Percentiles rank a stretch among this genome's conserved stretches.
Evolutionary conservation across 2,329 filamentous ascomycete species (phyloP).

Genomic region (Penicillium frequentans): DNA sequence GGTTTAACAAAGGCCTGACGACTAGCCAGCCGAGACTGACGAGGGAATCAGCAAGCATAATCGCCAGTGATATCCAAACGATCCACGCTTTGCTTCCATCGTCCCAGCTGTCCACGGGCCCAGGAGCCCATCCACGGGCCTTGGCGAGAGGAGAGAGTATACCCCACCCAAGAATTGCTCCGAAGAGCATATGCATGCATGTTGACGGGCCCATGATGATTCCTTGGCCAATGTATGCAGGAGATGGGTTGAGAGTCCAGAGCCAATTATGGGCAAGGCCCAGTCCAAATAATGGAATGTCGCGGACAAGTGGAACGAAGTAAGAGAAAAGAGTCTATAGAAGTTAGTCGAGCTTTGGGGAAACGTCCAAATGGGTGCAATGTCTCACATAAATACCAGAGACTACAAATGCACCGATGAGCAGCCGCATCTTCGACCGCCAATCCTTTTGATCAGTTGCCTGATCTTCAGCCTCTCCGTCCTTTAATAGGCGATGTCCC

Average conservation of each 20-base stretch:
- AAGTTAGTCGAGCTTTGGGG: constrained; percentile 12
- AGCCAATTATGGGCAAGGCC: constrained; percentile 77
- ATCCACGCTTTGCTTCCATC: constrained; percentile 97
- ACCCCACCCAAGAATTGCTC: constrained; percentile 86
- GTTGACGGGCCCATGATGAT: constrained; percentile 98
- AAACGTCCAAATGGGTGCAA: background rate
- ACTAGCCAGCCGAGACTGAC: constrained; percentile 82
- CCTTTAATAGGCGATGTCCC: constrained; percentile 53
- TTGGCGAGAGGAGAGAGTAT: constrained; percentile 88
- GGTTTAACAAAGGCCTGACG: constrained; percentile 59
- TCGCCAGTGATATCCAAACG: constrained; percentile 91
- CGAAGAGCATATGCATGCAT: constrained; percentile 91
- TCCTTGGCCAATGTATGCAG: constrained; percentile 96
- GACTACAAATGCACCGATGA: constrained; percentile 59
- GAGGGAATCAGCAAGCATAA: constrained; percentile 93
- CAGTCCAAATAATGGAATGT: constrained; percentile 81
- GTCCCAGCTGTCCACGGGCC: constrained; percentile 84
- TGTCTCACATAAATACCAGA: constrained; percentile 55
- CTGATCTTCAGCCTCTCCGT: constrained; percentile 36
- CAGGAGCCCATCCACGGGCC: constrained; percentile 81
- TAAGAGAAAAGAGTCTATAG: constrained; percentile 80
- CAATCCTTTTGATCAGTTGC: constrained; percentile 53
- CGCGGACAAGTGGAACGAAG: constrained; percentile 81
- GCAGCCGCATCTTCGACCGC: constrained; percentile 61
- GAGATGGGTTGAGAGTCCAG: constrained; percentile 93